Percentiles rank a stretch among this genome's conserved stretches.
Conservation (phyloP, 768 basidiomycete species). For the Fistulinella prunicolor region DNA sequence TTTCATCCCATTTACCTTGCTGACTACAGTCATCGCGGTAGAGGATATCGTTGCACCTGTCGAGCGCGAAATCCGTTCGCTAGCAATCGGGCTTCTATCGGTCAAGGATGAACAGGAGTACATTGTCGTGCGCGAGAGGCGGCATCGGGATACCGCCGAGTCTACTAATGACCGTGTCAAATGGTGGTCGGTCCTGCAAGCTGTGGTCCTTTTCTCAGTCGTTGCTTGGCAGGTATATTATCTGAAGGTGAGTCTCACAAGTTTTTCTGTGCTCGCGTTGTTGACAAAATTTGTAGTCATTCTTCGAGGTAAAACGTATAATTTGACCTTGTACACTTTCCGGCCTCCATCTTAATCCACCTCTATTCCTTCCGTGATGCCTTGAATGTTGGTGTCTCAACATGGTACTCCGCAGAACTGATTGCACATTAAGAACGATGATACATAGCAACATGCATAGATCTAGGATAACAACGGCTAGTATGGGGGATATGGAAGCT, state of each 20-base stretch:
- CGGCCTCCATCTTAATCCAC: background rate
- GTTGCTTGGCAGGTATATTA: constrained; percentile 99
- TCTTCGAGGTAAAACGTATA: constrained; percentile 90
- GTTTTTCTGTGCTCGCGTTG: background rate
- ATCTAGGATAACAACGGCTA: constrained; percentile 28
- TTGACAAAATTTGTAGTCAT: constrained; percentile 47
- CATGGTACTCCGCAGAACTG: background rate
- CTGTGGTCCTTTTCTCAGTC: constrained; percentile 79
- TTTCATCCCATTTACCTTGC: background rate
- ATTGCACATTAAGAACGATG: constrained; percentile 14
- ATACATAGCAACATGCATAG: constrained; percentile 26
- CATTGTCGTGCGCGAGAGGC: constrained; percentile 89
- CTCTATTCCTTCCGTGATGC: background rate
- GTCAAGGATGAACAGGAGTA: constrained; percentile 99
- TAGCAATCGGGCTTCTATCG: constrained; percentile 75
- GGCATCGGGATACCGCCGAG: constrained; percentile 92
- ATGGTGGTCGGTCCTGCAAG: constrained; percentile 97
- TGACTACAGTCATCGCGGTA: constrained; percentile 8
- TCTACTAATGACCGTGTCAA: constrained; percentile 94
- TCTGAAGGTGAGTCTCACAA: constrained; percentile 61
- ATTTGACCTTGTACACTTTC: constrained; percentile 45
- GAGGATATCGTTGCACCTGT: constrained; percentile 88
- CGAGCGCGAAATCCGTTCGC: constrained; percentile 87
- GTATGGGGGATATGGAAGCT: constrained; percentile 13
- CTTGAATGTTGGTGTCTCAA: background rate